Percentiles rank a stretch among this genome's conserved stretches.
Conservation (phyloP, 768 basidiomycete species). For the Mycena metata region DNA sequence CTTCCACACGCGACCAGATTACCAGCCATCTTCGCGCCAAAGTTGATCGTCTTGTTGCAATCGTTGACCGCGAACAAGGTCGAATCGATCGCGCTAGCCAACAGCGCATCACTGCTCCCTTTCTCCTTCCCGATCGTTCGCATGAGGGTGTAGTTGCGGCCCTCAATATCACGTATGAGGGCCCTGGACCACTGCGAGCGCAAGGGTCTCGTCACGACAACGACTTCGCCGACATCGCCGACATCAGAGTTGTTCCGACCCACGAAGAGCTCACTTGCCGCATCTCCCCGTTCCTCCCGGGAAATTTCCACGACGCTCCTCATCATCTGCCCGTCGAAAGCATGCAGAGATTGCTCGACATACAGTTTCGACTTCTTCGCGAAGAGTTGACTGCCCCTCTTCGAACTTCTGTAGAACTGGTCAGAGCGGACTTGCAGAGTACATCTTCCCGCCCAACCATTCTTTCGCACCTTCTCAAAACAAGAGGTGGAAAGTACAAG, state of each 20-base stretch:
- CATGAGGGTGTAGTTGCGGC: conserved; percentile 55
- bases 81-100: conserved; percentile 46
- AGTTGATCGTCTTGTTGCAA: conserved; percentile 53
- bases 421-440: conserved; percentile 59
- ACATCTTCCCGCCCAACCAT: conserved; percentile 47
- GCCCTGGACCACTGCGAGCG: conserved; percentile 64
- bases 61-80: conserved; percentile 65
- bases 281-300: conserved; percentile 70
- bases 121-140: neutral
- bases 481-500: conserved; percentile 72
- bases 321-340: conserved; percentile 69
- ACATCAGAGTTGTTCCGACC: conserved; percentile 80
- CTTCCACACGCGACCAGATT: conserved; percentile 53
- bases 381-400: conserved; percentile 79
- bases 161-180: conserved; percentile 60
- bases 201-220: conserved; percentile 79
- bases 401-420: conserved; percentile 62
- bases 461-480: conserved; percentile 61
- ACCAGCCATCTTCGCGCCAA: conserved; percentile 52
- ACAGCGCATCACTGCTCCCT: conserved; percentile 28
- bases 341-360: conserved; percentile 78
- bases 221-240: conserved; percentile 65
- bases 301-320: conserved; percentile 69
- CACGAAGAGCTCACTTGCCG: conserved; percentile 70
- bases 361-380: conserved; percentile 80